Conservation (phyloP, 345 rosid species). For the Acer yangbiense region DNA sequence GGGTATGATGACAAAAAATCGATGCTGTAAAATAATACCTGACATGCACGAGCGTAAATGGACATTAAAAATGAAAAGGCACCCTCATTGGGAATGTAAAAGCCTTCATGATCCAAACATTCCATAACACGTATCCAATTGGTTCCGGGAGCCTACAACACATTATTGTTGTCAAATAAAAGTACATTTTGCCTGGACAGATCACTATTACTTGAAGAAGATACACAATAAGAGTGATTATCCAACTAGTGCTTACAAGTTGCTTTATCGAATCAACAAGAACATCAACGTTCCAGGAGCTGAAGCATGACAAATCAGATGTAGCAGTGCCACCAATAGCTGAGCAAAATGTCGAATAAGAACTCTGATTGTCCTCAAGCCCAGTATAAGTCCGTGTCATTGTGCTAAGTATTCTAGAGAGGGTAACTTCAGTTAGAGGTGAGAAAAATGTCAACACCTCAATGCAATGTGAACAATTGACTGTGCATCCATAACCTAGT, state of each 20-base stretch:
- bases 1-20: not conserved
- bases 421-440: slow-evolving; percentile 36
- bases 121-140: slow-evolving; percentile 38
- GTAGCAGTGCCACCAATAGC: slow-evolving; percentile 32
- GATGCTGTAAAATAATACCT: slow-evolving; percentile 17
- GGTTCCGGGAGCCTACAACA: slow-evolving; percentile 37
- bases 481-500: slow-evolving; percentile 45
- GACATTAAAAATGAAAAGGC: slow-evolving; percentile 43
- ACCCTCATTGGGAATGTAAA: slow-evolving; percentile 35
- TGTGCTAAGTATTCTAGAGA: slow-evolving; percentile 38
- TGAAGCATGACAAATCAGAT: slow-evolving; percentile 24
- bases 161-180: not conserved
- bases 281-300: slow-evolving; percentile 35
- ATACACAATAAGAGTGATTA: not conserved
- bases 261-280: slow-evolving; percentile 32
- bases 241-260: slow-evolving; percentile 29
- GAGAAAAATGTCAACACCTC: slow-evolving; percentile 32
- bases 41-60: slow-evolving; percentile 31
- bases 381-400: slow-evolving; percentile 30
- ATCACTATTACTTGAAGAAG: not conserved
- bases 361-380: slow-evolving; percentile 33
- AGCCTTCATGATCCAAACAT: slow-evolving; percentile 42
- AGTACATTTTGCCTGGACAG: not conserved
- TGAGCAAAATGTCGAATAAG: slow-evolving; percentile 29
- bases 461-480: slow-evolving; percentile 34